Conservation (phyloP, 768 basidiomycete genomes). For the Boletus sp. region DNA sequence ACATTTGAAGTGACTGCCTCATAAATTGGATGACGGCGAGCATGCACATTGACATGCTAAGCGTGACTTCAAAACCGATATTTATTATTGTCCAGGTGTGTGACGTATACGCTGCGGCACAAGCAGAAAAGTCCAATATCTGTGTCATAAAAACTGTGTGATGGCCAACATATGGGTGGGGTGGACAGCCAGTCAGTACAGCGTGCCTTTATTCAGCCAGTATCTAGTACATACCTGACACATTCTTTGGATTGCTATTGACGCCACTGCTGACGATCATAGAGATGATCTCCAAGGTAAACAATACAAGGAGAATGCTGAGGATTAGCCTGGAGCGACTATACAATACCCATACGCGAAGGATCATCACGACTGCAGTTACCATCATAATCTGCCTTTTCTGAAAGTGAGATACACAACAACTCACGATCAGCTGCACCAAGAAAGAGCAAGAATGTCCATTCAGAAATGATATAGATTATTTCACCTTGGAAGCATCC, state of each 20-base stretch:
- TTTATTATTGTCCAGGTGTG: neutral
- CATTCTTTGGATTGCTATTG: neutral
- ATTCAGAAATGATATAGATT: no score
- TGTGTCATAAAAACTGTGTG: no score
- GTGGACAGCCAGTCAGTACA: neutral
- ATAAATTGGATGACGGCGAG: no score
- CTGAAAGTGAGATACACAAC: no score
- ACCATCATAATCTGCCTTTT: neutral
- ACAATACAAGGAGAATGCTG: neutral
- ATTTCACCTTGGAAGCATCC: no score
- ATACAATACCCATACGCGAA: neutral
- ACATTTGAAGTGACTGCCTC: no score
- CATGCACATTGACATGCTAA: neutral
- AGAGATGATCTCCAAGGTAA: neutral
- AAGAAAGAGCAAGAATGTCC: no score
- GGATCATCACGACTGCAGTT: neutral
- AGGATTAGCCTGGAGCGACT: neutral
- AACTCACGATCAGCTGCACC: neutral
- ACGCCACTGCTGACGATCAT: neutral
- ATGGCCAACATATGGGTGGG: no score
- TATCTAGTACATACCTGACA: neutral
- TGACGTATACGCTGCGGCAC: no score
- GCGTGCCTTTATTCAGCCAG: neutral
- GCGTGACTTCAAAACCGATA: neutral
- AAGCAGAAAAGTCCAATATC: no score